Percentiles rank a stretch among this genome's conserved stretches.
These are phyloP conservation scores for Xylariaceae sp. DNA, from an alignment of 2,329 filamentous ascomycete genomes.

Conservation along the genomic window DNA sequence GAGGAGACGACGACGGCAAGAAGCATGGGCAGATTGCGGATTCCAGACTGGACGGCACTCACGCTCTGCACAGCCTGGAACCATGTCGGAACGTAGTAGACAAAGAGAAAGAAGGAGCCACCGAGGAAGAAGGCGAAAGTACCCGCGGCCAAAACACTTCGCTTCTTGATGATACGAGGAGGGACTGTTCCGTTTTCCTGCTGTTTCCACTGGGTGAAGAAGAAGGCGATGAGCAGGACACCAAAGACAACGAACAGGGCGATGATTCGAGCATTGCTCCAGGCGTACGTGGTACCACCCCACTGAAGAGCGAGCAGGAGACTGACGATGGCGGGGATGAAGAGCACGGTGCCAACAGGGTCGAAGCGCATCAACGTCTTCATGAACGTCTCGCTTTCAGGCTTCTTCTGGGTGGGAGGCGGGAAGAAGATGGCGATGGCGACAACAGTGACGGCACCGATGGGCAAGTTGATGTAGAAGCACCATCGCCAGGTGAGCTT, in stretches of 20 bases:
- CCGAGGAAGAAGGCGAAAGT: conserved; percentile 35
- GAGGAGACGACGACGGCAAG: conserved; percentile 35
- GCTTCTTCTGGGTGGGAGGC: conserved; percentile 10
- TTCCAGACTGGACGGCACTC: conserved; percentile 34
- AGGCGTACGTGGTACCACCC: conserved; percentile 36
- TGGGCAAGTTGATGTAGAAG: conserved; percentile 20
- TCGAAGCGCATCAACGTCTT: conserved; percentile 26
- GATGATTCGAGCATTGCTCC: conserved; percentile 38
- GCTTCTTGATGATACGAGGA: conserved; percentile 35
- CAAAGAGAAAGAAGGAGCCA: conserved; percentile 26
- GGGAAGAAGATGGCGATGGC: conserved; percentile 25
- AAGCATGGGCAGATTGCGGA: conserved; percentile 39
- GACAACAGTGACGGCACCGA: conserved; percentile 13
- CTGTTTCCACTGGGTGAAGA: conserved; percentile 33
- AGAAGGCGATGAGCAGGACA: conserved; percentile 31
- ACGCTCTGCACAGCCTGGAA: conserved; percentile 43
- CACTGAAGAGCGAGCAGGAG: conserved; percentile 46
- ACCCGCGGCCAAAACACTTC: conserved; percentile 30
- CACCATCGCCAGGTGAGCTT: conserved; percentile 26
- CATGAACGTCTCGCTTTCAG: conserved; percentile 10
- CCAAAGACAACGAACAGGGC: conserved; percentile 41
- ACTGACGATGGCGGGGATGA: conserved; percentile 37
- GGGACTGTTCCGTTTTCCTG: conserved; percentile 39
- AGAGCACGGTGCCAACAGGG: conserved; percentile 24
- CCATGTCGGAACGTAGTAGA: conserved; percentile 41